Conservation (phyloP, 352 stramenopile species). For the Pythium diclinum region DNA sequence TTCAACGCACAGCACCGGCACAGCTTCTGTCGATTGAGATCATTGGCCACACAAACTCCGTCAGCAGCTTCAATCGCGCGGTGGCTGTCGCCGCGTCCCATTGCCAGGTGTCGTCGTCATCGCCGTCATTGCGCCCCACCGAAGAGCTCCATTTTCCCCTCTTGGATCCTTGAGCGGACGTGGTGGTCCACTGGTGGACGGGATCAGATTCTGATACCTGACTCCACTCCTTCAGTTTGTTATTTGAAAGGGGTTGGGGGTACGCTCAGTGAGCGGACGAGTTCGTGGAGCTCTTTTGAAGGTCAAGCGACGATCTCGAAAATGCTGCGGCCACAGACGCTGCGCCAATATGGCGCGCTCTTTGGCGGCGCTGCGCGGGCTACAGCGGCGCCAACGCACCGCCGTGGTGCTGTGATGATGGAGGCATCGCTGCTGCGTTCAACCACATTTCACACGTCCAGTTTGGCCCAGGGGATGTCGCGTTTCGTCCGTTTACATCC, state of each 20-base stretch:
- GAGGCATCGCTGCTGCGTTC: neutral
- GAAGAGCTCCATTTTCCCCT: no score
- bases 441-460: slow-evolving; percentile 15
- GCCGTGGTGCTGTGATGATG: neutral
- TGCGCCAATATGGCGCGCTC: slow-evolving; percentile 25
- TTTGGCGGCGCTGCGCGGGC: slow-evolving; percentile 5
- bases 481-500: slow-evolving; percentile 6
- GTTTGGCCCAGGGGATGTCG: slow-evolving; percentile 15
- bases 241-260: neutral
- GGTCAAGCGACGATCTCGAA: neutral
- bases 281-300: slow-evolving; percentile 4
- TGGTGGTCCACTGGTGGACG: neutral
- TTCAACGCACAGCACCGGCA: slow-evolving; percentile 8
- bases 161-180: neutral
- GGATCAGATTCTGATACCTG: neutral
- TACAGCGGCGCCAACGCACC: neutral
- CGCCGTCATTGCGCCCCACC: neutral
- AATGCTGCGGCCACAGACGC: slow-evolving; percentile 19
- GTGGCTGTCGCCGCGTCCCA: slow-evolving; percentile 12
- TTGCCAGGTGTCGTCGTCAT: neutral
- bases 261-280: neutral
- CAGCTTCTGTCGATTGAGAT: neutral
- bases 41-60: neutral
- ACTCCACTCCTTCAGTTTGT: neutral
- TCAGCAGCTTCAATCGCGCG: neutral